phyloP scores from a whole-genome alignment of 441 rosid species.

The Populus trichocarpa region DNA sequence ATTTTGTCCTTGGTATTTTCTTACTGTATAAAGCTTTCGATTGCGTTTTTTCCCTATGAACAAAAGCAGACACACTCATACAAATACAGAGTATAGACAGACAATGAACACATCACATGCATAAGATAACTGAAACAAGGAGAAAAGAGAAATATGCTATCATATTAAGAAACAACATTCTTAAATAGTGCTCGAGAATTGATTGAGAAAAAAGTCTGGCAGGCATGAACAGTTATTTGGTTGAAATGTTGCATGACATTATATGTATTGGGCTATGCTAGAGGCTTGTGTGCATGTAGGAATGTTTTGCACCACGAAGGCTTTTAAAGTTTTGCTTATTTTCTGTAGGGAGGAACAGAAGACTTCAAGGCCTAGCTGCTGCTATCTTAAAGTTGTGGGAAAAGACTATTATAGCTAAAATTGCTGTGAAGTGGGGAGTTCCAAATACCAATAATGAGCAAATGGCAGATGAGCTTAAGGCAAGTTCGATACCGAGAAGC shows the following conservation, averaged over 20 bases:
- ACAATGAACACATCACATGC: background rate
- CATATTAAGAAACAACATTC: background rate
- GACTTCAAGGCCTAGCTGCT: slow-evolving; percentile 81
- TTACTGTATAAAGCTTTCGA: slow-evolving; percentile 9
- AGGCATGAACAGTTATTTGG: background rate
- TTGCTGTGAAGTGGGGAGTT: slow-evolving; percentile 85
- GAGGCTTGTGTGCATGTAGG: slow-evolving; percentile 1
- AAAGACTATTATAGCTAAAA: slow-evolving; percentile 65
- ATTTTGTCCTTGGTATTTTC: slow-evolving; percentile 77
- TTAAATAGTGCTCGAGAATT: background rate
- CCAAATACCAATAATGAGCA: slow-evolving; percentile 67
- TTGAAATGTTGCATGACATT: slow-evolving; percentile 1
- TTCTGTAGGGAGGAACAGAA: slow-evolving; percentile 66
- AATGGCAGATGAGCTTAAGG: slow-evolving; percentile 86
- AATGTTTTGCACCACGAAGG: background rate
- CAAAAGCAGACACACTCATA: background rate
- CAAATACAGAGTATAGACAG: background rate
- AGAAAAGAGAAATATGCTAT: background rate
- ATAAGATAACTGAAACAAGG: background rate
- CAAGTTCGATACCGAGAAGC: slow-evolving; percentile 15
- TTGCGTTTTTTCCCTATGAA: background rate
- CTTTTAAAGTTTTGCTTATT: slow-evolving; percentile 12
- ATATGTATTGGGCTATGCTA: background rate
- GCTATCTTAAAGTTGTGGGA: slow-evolving; percentile 80
- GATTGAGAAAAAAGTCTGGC: background rate